Evolutionary conservation across 2,329 filamentous ascomycete species (phyloP), one percentile per base, ranked within the genome.

Genomic region (Bimuria novae-zelandiae): DNA sequence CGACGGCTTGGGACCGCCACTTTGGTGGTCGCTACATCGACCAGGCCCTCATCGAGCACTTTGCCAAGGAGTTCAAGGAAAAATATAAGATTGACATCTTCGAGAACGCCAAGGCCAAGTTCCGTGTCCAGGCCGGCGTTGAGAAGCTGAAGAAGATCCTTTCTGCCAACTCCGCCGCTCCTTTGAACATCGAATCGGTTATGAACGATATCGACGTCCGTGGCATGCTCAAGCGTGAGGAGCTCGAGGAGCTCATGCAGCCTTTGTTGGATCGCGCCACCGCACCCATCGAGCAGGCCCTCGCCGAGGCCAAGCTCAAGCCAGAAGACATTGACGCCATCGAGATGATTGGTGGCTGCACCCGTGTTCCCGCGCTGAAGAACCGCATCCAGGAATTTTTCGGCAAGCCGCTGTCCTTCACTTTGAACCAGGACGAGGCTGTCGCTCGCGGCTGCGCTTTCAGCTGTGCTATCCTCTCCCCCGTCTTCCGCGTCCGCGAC

Each of bases 141-240:
- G 94, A 99, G 84, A 97, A 96, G 84, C 80, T 96, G 73, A 99
- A 99, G 88, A 97, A 97, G 86, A 88, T 97, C 51, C 82, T 99
- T 51, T 97, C 93, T 30, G 94, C 94, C 73, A 97, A 97, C 80
- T 89, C 92, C 65, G 84, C 89, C 71, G 92, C 93, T 16, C 91
- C 93, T 44, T 78, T 99, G 76, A 97, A 92, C 82, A 95, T 99
- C 69, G 94, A 99, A 81, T 97, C 92, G 30, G 82, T 99, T 65
- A 97, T 99, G 92, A 95, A 97, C 77, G 94, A 99, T 74, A 81
- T 96, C 57, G 94, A 99, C 74, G 94, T 96, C 32, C 85, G 85
- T 49, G 82, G 89, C 55, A 89, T 96, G 83, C 83, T 99, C 71
- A 97, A 93, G 75, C 89, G 94, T 60, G 90, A 96, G 71, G 93